These are phyloP conservation scores for Fomes fomentarius DNA, from an alignment of 1,284 basidiomycete species.

Conservation along the genomic window DNA sequence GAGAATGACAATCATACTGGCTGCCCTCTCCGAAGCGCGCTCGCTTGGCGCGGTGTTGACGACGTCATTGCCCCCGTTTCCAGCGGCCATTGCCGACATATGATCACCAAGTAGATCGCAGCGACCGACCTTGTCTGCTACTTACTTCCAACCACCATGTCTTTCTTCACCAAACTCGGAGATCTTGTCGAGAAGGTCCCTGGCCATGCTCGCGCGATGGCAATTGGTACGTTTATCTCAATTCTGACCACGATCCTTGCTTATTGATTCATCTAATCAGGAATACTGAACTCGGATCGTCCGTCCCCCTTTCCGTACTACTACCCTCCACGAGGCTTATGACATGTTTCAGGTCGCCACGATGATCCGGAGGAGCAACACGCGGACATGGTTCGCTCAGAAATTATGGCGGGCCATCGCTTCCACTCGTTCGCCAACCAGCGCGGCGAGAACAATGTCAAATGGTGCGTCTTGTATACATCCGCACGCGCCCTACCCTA, in stretches of 20 bases:
- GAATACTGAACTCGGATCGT: conserved; percentile 63
- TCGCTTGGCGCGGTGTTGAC: background rate
- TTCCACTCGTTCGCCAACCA: conserved; percentile 85
- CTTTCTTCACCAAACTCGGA: conserved; percentile 29
- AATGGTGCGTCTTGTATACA: conserved; percentile 86
- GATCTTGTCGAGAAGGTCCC: conserved; percentile 30
- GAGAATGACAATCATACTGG: too few species aligned
- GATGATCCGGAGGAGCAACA: conserved; percentile 74
- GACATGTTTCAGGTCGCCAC: conserved; percentile 60
- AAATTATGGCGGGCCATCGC: conserved; percentile 80
- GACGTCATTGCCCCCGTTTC: conserved; percentile 1
- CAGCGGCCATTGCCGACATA: conserved; percentile 3
- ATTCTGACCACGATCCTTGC: background rate
- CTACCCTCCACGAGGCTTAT: background rate
- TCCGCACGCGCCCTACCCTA: too few species aligned
- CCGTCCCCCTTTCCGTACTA: conserved; percentile 28
- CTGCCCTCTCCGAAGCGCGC: too few species aligned
- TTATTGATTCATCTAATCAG: conserved; percentile 36
- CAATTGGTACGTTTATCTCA: conserved; percentile 17
- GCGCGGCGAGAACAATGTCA: conserved; percentile 73
- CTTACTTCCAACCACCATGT: conserved; percentile 22
- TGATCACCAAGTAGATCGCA: background rate
- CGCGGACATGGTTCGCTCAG: conserved; percentile 64
- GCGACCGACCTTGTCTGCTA: background rate
- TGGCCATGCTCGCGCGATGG: conserved; percentile 34